Evolutionary conservation across 2,329 filamentous ascomycete species (phyloP), one percentile per base, ranked within the genome.

Genomic region (Pseudocercospora vitis): DNA sequence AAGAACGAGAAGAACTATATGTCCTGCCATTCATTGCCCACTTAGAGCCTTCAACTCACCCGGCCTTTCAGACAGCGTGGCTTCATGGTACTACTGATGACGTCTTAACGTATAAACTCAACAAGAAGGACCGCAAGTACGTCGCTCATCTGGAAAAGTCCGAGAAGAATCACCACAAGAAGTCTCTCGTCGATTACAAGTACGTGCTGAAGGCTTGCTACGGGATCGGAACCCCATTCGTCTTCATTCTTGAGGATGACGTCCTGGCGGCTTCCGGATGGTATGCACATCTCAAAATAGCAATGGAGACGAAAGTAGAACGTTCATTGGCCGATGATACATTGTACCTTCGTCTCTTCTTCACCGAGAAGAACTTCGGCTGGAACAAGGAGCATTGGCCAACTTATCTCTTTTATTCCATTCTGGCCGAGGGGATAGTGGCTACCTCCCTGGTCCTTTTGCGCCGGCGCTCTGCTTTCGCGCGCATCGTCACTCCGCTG

Each of bases 221-320:
- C 19, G 63, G 64, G 23, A 65, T 66, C 5, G 67, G 67, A 16
- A 67, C 74, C 6, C 68, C 70, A 2, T 76, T 76, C 56, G 68
- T 74, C 31, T 64, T 70, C 4, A 73, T 79, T 32, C 59, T 79
- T 3, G 76, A 79, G 58, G 76, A 78, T 56, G 76, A 78, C 57
- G 68, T 73, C 3, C 50, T 79, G 3, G 75, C 74, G 28, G 69
- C 74, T 59, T 74, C 76, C 46, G 76, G 76, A 9, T 78, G 77
- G 76, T 76, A 73, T 57, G 65, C 73, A 44, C 70, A 74, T 3
- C 73, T 72, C 0, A 63, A 72, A 32, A 55, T 33, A 6, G 44
- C 33, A 31, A 23, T 19, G 0, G 28, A 18, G 11, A 35, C 44
- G 7, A 32, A 35, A 12, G 21, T 51, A 5, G 16, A 46, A 11